phyloP scores from a whole-genome alignment of 208 protist species.

The Trypanosoma rangeli region DNA sequence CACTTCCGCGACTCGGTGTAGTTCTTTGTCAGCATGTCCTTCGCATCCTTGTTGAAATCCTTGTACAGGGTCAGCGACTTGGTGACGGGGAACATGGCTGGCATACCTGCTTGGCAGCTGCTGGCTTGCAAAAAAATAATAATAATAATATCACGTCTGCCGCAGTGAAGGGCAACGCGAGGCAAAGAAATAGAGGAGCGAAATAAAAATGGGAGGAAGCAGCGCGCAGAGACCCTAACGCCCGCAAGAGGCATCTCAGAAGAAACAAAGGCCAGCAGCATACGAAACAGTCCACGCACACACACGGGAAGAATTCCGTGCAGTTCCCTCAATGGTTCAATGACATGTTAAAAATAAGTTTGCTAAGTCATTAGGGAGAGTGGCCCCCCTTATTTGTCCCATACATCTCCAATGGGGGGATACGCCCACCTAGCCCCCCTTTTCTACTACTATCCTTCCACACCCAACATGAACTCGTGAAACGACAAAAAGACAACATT shows the following conservation, averaged over 20 bases:
- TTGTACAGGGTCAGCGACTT: slow-evolving; percentile 45
- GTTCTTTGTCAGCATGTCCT: slow-evolving; percentile 76
- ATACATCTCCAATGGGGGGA: too few relatives aligned
- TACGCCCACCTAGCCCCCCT: too few relatives aligned
- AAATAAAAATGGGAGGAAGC: background rate
- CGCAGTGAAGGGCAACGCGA: background rate
- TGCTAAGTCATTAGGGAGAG: too few relatives aligned
- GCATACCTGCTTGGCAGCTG: background rate
- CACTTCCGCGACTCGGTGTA: slow-evolving; percentile 44
- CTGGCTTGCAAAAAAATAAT: slow-evolving; percentile 22
- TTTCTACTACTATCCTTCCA: too few relatives aligned
- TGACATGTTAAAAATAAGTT: too few relatives aligned
- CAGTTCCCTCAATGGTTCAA: too few relatives aligned
- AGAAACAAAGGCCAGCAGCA: too few relatives aligned
- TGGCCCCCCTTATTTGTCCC: too few relatives aligned
- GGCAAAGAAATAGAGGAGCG: slow-evolving; percentile 8
- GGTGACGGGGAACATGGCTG: slow-evolving; percentile 12
- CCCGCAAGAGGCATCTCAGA: too few relatives aligned
- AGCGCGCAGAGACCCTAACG: background rate
- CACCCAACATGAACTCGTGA: too few relatives aligned
- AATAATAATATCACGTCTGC: background rate
- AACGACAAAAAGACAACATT: background rate
- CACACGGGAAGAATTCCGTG: too few relatives aligned
- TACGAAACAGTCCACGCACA: too few relatives aligned
- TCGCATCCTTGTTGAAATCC: slow-evolving; percentile 81